Evolutionary conservation across 2,329 filamentous ascomycete genomes (phyloP).

Genomic region (Trichophyton benhamiae): DNA sequence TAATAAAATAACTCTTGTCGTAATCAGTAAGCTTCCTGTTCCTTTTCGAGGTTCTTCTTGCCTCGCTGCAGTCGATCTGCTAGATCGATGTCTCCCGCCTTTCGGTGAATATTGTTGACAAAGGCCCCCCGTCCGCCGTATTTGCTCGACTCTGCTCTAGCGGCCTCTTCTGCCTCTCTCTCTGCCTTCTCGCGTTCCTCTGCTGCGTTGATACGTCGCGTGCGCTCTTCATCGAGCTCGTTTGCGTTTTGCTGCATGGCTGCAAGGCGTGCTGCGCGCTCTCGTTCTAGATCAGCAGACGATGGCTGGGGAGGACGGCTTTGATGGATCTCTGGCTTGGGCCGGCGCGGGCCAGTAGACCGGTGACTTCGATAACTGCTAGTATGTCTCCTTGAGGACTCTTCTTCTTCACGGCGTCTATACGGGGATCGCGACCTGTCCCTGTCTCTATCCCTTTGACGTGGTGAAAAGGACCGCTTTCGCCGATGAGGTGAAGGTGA

Average conservation of each 20-base stretch:
- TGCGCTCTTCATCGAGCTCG: conserved; percentile 55
- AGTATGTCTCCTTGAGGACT: conserved; percentile 20
- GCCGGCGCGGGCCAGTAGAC: conserved; percentile 11
- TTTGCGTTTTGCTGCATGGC: conserved; percentile 60
- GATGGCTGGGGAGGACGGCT: conserved; percentile 9
- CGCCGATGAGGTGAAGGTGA: conserved; percentile 15
- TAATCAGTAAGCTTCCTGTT: conserved; percentile 25
- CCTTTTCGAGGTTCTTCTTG: conserved; percentile 24
- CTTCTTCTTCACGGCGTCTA: conserved; percentile 22
- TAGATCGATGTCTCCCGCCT: conserved; percentile 35
- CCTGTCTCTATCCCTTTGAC: conserved; percentile 5
- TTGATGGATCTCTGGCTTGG: conserved; percentile 5
- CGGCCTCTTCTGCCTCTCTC: conserved; percentile 53
- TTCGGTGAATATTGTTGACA: conserved; percentile 49
- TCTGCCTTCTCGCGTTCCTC: conserved; percentile 52
- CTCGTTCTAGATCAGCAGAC: conserved; percentile 33
- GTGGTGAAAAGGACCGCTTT: conserved; percentile 16
- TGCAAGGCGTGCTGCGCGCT: conserved; percentile 53
- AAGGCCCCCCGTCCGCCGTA: conserved; percentile 55
- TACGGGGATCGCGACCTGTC: conserved; percentile 30
- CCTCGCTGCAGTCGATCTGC: conserved; percentile 32
- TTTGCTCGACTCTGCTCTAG: conserved; percentile 46
- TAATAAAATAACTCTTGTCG: neutral
- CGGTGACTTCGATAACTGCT: conserved; percentile 16
- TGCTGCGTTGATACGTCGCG: conserved; percentile 51